A percentile compares a stretch with the other conserved stretches of the same genome.
These are phyloP conservation scores for Puya raimondii DNA, from an alignment of 176 grass and related monocot species.

Conservation along the genomic window DNA sequence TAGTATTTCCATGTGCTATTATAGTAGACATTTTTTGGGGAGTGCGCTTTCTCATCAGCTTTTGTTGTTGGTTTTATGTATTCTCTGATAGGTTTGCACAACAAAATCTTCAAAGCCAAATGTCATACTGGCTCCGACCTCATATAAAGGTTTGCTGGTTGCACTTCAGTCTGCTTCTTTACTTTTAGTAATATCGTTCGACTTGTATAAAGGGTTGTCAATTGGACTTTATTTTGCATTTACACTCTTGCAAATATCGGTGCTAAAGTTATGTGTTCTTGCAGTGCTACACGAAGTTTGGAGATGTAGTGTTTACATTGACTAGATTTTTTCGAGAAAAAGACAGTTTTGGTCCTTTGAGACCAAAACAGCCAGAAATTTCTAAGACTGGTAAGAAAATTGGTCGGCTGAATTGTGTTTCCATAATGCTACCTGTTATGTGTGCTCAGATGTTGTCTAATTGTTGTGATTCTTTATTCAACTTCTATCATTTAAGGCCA, in stretches of 20 bases:
- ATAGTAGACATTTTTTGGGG: not conserved
- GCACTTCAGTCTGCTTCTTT: slow-evolving; percentile 12
- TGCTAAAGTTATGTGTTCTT: slow-evolving; percentile 9
- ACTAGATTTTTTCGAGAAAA: slow-evolving; percentile 86
- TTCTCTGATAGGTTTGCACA: slow-evolving; percentile 64
- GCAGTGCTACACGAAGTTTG: slow-evolving; percentile 84
- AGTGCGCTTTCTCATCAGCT: not conserved
- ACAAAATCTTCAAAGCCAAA: slow-evolving; percentile 66
- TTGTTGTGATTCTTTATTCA: not conserved
- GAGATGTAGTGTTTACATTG: slow-evolving; percentile 68
- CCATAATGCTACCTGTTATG: not conserved
- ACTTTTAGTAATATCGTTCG: slow-evolving; percentile 2
- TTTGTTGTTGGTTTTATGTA: slow-evolving; percentile 20
- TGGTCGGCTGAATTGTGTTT: slow-evolving; percentile 11
- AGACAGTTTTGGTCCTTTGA: slow-evolving; percentile 34
- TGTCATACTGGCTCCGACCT: slow-evolving; percentile 85
- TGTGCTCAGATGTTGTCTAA: not conserved
- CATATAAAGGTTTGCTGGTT: slow-evolving; percentile 66
- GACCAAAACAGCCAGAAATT: slow-evolving; percentile 37
- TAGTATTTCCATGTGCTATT: not conserved
- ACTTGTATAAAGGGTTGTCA: not conserved
- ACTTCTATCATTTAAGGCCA: slow-evolving; percentile 7
- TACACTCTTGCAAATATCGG: not conserved
- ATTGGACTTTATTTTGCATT: not conserved
- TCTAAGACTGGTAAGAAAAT: slow-evolving; percentile 27